These are phyloP conservation scores for Collybia sordida DNA, from an alignment of 768 basidiomycete genomes.

Conservation along the genomic window DNA sequence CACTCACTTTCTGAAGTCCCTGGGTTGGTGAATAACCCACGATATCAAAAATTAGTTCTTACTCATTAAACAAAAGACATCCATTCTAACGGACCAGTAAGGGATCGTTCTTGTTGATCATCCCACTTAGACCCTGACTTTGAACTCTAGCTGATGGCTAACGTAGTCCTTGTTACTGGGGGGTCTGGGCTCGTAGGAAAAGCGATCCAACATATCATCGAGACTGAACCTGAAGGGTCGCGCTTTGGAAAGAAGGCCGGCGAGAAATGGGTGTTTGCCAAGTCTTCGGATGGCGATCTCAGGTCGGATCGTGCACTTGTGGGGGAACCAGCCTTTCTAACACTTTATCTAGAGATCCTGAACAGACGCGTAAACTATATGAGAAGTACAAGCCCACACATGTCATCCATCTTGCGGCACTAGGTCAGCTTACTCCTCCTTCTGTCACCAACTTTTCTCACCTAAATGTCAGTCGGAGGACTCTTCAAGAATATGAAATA, in stretches of 20 bases:
- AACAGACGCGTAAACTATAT: slow-evolving; percentile 70
- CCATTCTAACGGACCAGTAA: background rate
- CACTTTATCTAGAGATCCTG: slow-evolving; percentile 53
- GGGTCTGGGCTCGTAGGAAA: slow-evolving; percentile 87
- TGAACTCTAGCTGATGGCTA: slow-evolving; percentile 24
- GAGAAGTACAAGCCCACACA: slow-evolving; percentile 93
- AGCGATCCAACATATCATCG: slow-evolving; percentile 76
- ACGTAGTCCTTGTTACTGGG: slow-evolving; percentile 78
- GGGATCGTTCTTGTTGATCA: background rate
- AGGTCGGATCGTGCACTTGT: slow-evolving; percentile 43
- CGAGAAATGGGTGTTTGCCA: slow-evolving; percentile 86
- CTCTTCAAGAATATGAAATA: slow-evolving; percentile 95
- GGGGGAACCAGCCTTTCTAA: slow-evolving; percentile 1
- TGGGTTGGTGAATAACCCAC: background rate
- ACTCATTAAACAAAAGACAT: background rate
- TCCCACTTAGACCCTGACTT: slow-evolving; percentile 2
- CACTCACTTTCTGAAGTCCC: background rate
- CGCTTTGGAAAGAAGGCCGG: slow-evolving; percentile 73
- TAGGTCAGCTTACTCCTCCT: slow-evolving; percentile 52
- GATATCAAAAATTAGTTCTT: background rate
- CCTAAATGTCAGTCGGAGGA: slow-evolving; percentile 69
- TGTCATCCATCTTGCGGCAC: slow-evolving; percentile 94
- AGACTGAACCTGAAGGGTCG: slow-evolving; percentile 75
- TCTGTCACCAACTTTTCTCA: background rate
- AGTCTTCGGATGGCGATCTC: slow-evolving; percentile 80